Base-by-base conservation (phyloP, 2,329 filamentous ascomycete genomes). In the Aspergillus brasiliensis region DNA sequence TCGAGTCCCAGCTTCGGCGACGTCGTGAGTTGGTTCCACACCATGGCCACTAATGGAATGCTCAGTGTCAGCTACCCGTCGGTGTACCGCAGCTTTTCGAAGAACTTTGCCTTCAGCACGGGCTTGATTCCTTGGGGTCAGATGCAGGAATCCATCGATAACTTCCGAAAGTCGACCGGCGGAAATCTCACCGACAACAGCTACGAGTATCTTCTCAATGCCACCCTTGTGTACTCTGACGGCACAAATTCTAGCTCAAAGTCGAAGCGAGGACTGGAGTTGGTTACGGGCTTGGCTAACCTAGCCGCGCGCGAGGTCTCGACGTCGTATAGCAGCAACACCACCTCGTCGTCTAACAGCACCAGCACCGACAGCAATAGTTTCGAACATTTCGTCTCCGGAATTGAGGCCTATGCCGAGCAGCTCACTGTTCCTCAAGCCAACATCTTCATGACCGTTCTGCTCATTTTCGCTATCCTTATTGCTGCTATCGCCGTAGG, bases 1-100 rank as follows among this genome's bases (percentile, higher is more conserved):
- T 81, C 88, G 42, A 95, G 91, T 68, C 95, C 95, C 25, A 91
- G 89, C 56, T 97, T 98, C 73, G 84, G 83, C 47, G 91, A 97
- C 71, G 88, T 96, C 51, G 84, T 97, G 66, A 88, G 89, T 62
- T 96, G 91, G 86, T 97, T 98, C 76, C 93, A 98, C 77, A 89
- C 90, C 52, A 90, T 98, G 83, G 92, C 95, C 27, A 90, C 95
- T 81, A 97, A 95, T 76, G 93, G 95, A 65, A 98, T 98, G 95
- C 83, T 97, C 74, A 96, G 91, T 61, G 93, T 96, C 69, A 86
- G 88, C 69, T 92, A 97, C 67, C 95, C 95, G 3, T 82, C 86
- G 37, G 87, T 98, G 38, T 98, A 98, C 80, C 87, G 88, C 67
- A 94, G 88, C 74, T 99, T 97, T 77, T 82, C 90, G 63, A 91